Evolutionary conservation across 805 yeast genomes (phyloP), one percentile per base, ranked within the genome.

Genomic region (Cyberlindnera veronae): DNA sequence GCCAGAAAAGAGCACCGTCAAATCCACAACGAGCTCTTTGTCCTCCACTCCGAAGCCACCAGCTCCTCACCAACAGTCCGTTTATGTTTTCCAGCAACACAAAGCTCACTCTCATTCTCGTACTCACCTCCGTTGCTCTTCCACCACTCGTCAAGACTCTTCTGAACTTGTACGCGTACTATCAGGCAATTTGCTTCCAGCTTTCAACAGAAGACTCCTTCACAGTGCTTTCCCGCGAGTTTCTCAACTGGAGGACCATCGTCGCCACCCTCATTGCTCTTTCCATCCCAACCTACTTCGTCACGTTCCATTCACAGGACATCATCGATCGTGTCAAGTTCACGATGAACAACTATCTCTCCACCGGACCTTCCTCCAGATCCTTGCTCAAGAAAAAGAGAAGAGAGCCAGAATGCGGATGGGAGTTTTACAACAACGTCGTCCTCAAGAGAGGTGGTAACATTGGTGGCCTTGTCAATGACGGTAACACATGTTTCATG

Each of bases 401-500:
- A 9, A 15, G 27, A 22, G 24, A 22, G 4, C 19, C 32, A 17
- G 32, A 12, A 32, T 48, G 13, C 12, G 49, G 42, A 21, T 39
- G 44, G 8, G 51, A 50, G 32, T 39, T 46, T 2, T 23, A 39
- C 23, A 53, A 58, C 19, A 44, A 38, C n/a, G 81, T 81, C n/a
- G 81, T 81, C n/a, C 44, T 72, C 39, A 67, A 68, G 35, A 67
- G 72, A 39, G 91, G 91, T 42, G 90, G 90, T 1, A 76, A 74
- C 38, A 75, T 87, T 24, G 96, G 96, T 19, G 97, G 97, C 1
- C 71, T 90, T 27, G 73, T 76, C 43, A 90, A 90, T 58, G 95
- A 87, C 49, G 96, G 97, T 12, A 90, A 90, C 58, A 88, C 96
- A 0, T 90, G 97, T 61, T 90, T 90, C 54, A 88, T 89, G 95